These are phyloP conservation scores for Passalora sequoiae DNA, from an alignment of 2,329 filamentous ascomycete species.

Conservation along the genomic window DNA sequence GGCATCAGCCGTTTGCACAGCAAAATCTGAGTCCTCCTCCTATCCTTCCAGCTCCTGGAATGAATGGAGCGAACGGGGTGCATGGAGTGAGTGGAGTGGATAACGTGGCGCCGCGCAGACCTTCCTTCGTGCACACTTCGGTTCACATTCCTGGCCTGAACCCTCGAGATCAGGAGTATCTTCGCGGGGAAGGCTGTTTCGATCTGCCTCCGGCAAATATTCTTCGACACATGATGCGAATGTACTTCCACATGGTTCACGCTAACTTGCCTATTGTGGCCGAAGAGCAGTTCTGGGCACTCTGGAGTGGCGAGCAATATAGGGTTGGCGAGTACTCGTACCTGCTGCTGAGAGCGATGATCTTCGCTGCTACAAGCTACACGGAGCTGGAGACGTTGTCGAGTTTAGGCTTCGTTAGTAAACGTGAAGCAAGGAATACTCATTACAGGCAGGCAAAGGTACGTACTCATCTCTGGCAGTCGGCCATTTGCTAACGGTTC, in stretches of 20 bases:
- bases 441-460: constrained; percentile 21
- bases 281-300: constrained; percentile 15
- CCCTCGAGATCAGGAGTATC: constrained; percentile 18
- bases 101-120: constrained; percentile 9
- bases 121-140: constrained; percentile 7
- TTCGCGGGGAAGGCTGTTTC: constrained; percentile 16
- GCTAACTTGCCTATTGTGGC: constrained; percentile 14
- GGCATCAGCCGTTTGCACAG: constrained; percentile 12
- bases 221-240: constrained; percentile 12
- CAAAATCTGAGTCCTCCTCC: constrained; percentile 13
- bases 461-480: neutral
- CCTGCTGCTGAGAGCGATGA: constrained; percentile 13
- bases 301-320: constrained; percentile 15
- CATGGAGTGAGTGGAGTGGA: constrained; percentile 7
- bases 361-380: constrained; percentile 17
- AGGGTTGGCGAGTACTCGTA: constrained; percentile 11
- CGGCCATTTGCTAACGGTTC: constrained; percentile 1
- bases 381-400: constrained; percentile 16
- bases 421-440: constrained; percentile 21
- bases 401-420: constrained; percentile 19
- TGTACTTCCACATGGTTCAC: constrained; percentile 15
- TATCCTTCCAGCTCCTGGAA: constrained; percentile 10
- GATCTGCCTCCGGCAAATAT: constrained; percentile 13
- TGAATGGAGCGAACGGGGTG: too few species aligned
- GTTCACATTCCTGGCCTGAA: constrained; percentile 21